Conservation (phyloP, 2,329 filamentous ascomycete species). For the Cercospora canescens region DNA sequence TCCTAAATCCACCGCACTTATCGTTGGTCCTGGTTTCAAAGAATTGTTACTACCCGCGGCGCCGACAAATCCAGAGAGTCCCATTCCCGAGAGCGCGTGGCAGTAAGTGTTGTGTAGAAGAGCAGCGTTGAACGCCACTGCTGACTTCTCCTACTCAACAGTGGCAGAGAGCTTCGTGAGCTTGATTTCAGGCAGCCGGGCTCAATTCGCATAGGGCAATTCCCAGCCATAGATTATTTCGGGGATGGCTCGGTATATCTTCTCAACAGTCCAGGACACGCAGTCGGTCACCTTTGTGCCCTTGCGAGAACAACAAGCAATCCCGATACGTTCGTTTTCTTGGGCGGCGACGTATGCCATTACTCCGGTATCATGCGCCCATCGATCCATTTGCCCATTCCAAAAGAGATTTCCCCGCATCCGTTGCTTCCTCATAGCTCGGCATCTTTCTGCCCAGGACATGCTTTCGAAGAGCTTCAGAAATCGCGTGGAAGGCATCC, state of each 20-base stretch:
- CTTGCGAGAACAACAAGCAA: neutral
- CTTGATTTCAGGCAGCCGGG: neutral
- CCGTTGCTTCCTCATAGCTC: neutral
- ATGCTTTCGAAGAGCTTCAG: neutral
- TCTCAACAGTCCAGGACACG: neutral
- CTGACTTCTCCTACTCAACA: neutral
- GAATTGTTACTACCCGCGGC: neutral
- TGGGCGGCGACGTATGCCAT: neutral
- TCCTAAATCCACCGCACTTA: neutral
- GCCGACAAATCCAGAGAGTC: neutral
- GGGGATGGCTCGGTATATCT: neutral
- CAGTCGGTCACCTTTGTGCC: neutral
- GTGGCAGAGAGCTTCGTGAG: neutral
- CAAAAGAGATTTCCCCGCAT: neutral
- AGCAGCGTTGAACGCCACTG: neutral
- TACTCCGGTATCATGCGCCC: neutral
- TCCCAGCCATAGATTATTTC: neutral
- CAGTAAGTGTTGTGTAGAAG: neutral
- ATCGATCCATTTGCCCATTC: neutral
- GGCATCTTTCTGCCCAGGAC: neutral
- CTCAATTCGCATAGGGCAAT: neutral
- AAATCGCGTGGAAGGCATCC: neutral
- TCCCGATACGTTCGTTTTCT: neutral
- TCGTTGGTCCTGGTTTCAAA: neutral
- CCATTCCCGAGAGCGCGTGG: neutral